Percentiles rank a stretch among this genome's conserved stretches.
phyloP scores from a whole-genome alignment of 345 rosid species.

The Heritiera fomes region DNA sequence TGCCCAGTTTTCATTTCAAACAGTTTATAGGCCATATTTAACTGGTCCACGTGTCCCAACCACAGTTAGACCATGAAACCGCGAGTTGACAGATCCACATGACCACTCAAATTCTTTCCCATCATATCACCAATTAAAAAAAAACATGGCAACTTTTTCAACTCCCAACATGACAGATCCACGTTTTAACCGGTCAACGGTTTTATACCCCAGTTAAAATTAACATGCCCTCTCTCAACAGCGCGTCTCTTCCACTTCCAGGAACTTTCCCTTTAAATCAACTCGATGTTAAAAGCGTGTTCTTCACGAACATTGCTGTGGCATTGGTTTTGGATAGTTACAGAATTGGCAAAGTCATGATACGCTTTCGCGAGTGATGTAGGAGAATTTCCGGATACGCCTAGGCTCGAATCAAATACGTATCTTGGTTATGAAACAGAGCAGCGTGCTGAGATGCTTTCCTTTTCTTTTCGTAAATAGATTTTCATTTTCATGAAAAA shows the following conservation, averaged over 20 bases:
- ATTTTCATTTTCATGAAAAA: slow-evolving; percentile 16
- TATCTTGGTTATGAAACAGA: too few species aligned
- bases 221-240: too few species aligned
- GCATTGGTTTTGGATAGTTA: neutral
- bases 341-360: neutral
- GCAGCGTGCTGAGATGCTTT: neutral
- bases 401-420: neutral
- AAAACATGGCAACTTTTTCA: slow-evolving; percentile 13
- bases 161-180: slow-evolving; percentile 15
- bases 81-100: neutral
- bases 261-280: neutral
- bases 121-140: neutral
- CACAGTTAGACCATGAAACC: neutral
- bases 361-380: slow-evolving; percentile 3
- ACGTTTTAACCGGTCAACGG: slow-evolving; percentile 27
- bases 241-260: neutral
- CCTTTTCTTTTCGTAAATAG: neutral
- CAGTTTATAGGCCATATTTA: neutral
- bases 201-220: neutral
- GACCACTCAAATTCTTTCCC: neutral
- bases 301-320: neutral
- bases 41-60: slow-evolving; percentile 20
- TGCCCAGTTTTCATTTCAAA: too few species aligned
- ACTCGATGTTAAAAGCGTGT: neutral
- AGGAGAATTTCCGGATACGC: neutral